Base-by-base conservation (phyloP, 345 rosid species). In the Kernera saxatilis region DNA sequence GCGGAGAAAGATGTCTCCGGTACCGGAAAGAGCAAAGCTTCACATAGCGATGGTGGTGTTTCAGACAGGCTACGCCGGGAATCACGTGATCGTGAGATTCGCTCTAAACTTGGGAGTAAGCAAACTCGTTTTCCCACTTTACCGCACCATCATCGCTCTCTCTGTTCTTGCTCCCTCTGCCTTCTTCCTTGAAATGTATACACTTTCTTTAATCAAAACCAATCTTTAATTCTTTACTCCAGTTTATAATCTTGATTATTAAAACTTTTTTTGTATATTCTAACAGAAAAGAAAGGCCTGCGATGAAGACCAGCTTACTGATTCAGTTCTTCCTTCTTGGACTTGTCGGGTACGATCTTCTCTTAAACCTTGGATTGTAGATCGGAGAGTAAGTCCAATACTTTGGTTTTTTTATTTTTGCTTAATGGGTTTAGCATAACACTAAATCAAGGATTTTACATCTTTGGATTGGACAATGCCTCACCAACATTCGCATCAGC, bases 401-500 rank as follows among this genome's bases (percentile, higher is more conserved):
- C n/a, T 35, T 35, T 36, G 2, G 4, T 10, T 19, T 9, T 55
- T 8, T 3, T 27, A 2, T 36, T n/a, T 19, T 27, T 12, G 4
- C 3, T 61, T 27, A 17, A 27, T 55, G 60, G 18, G 33, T 10
- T 29, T 21, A 75, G 87, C 37, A 82, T 88, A 77, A 81, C 87
- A 18, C 35, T 82, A 39, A 86, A 88, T 72, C 89, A 86, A 83
- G 86, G 80, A 48, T 80, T 85, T 57, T 86, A 88, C 84, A 80
- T 86, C 14, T 76, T 86, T 53, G 89, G 91, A 18, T 68, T 88
- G 75, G 90, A 86, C 68, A 82, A 84, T 53, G 84, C 85, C 3
- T 85, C 93, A 22, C 88, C 90, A 39, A 81, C 86, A 52, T 81
- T 88, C n/a, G 90, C 90, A 51, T 88, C 90, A 62, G 88, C 86